phyloP scores from a whole-genome alignment of 177 flowering plant species.

The Vitis hybrid region DNA sequence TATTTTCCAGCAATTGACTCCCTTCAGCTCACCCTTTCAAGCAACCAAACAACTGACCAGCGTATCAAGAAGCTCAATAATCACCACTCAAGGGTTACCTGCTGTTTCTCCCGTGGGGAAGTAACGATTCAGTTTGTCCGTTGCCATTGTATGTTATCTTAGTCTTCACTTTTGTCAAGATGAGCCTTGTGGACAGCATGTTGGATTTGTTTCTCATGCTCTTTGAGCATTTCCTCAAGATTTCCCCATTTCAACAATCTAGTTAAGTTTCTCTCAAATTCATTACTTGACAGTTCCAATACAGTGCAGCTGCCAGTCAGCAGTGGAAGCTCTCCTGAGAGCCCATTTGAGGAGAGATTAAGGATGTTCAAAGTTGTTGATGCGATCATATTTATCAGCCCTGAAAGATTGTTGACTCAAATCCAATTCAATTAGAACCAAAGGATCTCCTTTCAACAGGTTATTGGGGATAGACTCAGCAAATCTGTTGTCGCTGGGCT shows the following conservation, averaged over 20 bases:
- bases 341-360: too few relatives aligned
- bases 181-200: slow-evolving; percentile 59
- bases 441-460: too few relatives aligned
- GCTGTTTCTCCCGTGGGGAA: slow-evolving; percentile 21
- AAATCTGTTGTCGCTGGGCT: too few relatives aligned
- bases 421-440: too few relatives aligned
- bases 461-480: too few relatives aligned
- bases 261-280: too few relatives aligned
- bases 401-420: too few relatives aligned
- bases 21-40: neutral
- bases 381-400: too few relatives aligned
- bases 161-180: slow-evolving; percentile 35
- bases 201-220: slow-evolving; percentile 62
- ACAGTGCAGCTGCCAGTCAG: too few relatives aligned
- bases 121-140: slow-evolving; percentile 40
- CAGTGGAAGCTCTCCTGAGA: too few relatives aligned
- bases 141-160: slow-evolving; percentile 19
- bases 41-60: neutral
- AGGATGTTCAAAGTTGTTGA: too few relatives aligned
- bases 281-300: too few relatives aligned
- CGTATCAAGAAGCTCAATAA: neutral
- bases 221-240: slow-evolving; percentile 62
- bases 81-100: slow-evolving; percentile 12
- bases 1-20: neutral
- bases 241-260: slow-evolving; percentile 23